These are phyloP conservation scores for Pichia insulana DNA, from an alignment of 805 yeast genomes.

Conservation along the genomic window DNA sequence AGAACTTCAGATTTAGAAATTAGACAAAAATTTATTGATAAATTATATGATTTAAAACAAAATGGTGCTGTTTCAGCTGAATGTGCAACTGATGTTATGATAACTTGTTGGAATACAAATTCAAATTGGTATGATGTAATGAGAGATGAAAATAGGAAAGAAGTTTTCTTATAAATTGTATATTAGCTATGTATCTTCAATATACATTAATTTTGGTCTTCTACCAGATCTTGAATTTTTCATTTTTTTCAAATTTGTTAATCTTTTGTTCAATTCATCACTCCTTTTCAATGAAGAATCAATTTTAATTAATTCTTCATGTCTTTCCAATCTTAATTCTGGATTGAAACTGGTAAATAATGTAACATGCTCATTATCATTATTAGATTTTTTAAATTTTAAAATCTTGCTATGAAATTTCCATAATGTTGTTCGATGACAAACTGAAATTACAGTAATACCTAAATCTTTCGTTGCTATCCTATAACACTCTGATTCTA, in stretches of 20 bases:
- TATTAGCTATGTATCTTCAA: slow-evolving; percentile 16
- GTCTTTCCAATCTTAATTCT: slow-evolving; percentile 58
- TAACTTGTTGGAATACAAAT: slow-evolving; percentile 44
- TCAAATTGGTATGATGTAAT: slow-evolving; percentile 46
- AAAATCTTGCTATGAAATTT: slow-evolving; percentile 77
- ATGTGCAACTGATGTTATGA: slow-evolving; percentile 33
- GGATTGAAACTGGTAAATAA: slow-evolving; percentile 58
- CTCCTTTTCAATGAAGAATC: slow-evolving; percentile 67
- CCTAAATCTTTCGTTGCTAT: slow-evolving; percentile 67
- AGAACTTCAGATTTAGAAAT: slow-evolving; percentile 23
- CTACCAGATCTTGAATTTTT: slow-evolving; percentile 11
- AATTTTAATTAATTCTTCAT: slow-evolving; percentile 64
- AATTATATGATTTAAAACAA: slow-evolving; percentile 34
- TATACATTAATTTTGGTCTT: slow-evolving; percentile 16
- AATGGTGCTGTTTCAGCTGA: slow-evolving; percentile 32
- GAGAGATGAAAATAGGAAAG: slow-evolving; percentile 32
- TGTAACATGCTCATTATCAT: slow-evolving; percentile 29
- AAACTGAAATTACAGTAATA: slow-evolving; percentile 79
- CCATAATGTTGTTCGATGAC: slow-evolving; percentile 90
- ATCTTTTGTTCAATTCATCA: slow-evolving; percentile 55
- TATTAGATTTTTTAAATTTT: slow-evolving; percentile 39
- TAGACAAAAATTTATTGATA: slow-evolving; percentile 30
- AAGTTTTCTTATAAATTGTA: slow-evolving; percentile 32
- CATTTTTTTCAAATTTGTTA: slow-evolving; percentile 44
- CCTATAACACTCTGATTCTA: slow-evolving; percentile 82